Conservation (phyloP, 805 yeast species). For the Lipomyces yamadae region DNA sequence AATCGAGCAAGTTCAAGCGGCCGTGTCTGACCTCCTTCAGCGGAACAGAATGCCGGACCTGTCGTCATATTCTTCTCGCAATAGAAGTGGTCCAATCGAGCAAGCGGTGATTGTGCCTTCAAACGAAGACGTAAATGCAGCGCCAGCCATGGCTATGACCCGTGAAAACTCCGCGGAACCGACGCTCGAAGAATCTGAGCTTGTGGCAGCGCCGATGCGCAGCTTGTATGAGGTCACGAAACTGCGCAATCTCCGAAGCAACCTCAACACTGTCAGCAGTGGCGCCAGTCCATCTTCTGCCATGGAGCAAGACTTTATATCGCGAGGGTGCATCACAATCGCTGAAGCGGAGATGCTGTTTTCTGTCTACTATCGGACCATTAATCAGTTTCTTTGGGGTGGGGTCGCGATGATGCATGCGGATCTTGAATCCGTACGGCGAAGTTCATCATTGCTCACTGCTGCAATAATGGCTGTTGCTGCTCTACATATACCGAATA, state of each 20-base stretch:
- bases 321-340: not conserved
- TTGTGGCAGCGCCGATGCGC: slow-evolving; percentile 7
- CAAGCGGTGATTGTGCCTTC: not conserved
- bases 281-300: not conserved
- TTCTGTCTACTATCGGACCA: not conserved
- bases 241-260: not conserved
- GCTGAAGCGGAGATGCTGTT: slow-evolving; percentile 7
- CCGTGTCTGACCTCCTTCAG: not conserved
- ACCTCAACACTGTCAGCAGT: not conserved
- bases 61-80: not conserved
- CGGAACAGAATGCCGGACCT: not conserved
- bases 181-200: not conserved
- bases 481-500: slow-evolving; percentile 6
- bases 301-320: slow-evolving; percentile 6
- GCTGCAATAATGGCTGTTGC: slow-evolving; percentile 5
- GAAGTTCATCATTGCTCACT: slow-evolving; percentile 2
- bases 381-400: slow-evolving; percentile 11
- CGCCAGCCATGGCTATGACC: not conserved
- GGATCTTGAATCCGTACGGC: slow-evolving; percentile 8
- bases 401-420: not conserved
- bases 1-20: not conserved
- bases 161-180: not conserved
- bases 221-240: slow-evolving; percentile 8
- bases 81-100: not conserved
- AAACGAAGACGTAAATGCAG: not conserved